A percentile compares a stretch with the other conserved stretches of the same genome.
Conservation (phyloP, 1,139 yeast genomes). For the Wickerhamiella infanticola region DNA sequence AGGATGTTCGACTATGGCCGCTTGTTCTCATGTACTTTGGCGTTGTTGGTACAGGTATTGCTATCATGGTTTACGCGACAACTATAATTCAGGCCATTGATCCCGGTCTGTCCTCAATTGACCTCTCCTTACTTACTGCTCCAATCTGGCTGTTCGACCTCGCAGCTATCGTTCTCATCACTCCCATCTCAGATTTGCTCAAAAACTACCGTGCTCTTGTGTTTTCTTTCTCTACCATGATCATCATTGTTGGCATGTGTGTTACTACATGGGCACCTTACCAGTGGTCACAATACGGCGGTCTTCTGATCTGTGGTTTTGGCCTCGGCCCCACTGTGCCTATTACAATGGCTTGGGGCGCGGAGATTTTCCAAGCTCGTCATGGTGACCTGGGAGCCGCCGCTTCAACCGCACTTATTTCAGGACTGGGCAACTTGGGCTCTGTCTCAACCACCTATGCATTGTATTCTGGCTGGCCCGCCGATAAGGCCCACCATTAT, state of each 20-base stretch:
- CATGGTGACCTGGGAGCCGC: conserved; percentile 83
- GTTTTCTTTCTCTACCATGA: conserved; percentile 43
- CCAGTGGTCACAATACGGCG: conserved; percentile 62
- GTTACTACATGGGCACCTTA: conserved; percentile 57
- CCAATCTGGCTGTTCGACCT: conserved; percentile 85
- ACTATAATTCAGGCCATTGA: conserved; percentile 57
- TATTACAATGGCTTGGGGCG: conserved; percentile 73
- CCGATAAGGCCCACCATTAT: conserved; percentile 44
- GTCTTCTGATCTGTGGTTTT: conserved; percentile 64
- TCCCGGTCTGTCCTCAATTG: conserved; percentile 47
- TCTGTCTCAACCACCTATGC: conserved; percentile 79
- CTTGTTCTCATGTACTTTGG: conserved; percentile 79
- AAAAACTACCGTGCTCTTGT: conserved; percentile 42
- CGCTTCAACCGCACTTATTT: conserved; percentile 64
- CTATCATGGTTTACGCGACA: conserved; percentile 73
- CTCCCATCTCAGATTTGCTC: conserved; percentile 66
- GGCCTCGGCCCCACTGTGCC: conserved; percentile 90
- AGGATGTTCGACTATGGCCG: conserved; percentile 65
- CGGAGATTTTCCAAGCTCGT: conserved; percentile 53
- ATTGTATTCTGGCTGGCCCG: conserved; percentile 76
- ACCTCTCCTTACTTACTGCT: conserved; percentile 62
- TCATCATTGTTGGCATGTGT: conserved; percentile 59
- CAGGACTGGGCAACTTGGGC: conserved; percentile 78
- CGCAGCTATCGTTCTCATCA: conserved; percentile 57
- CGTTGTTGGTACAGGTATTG: conserved; percentile 79